phyloP scores from a whole-genome alignment of 306 rosid species.

The Boehmeria nivea region DNA sequence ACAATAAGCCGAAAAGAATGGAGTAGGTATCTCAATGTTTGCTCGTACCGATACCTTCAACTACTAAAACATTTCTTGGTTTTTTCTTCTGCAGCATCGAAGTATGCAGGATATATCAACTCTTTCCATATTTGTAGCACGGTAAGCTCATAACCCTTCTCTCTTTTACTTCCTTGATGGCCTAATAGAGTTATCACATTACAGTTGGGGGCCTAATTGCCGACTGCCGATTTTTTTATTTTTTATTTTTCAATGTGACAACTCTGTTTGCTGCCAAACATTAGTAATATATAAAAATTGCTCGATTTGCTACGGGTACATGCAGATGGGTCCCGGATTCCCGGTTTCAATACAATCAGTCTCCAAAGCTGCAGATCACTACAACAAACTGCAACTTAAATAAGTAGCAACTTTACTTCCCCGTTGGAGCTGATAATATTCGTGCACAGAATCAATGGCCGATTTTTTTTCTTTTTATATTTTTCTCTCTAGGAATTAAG shows the following conservation, averaged over 20 bases:
- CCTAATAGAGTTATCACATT: too few species aligned
- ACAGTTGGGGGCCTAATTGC: too few species aligned
- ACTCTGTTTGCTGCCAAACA: neutral
- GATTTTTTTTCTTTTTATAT: neutral
- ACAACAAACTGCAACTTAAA: constrained; percentile 55
- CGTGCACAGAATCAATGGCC: neutral
- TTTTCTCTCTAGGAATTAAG: too few species aligned
- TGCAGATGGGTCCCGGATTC: constrained; percentile 91
- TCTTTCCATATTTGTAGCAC: constrained; percentile 92
- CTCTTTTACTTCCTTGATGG: neutral
- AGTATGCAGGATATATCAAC: constrained; percentile 86
- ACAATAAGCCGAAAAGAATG: too few species aligned
- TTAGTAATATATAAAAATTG: neutral
- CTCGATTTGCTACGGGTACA: constrained; percentile 9
- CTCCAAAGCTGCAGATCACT: constrained; percentile 89
- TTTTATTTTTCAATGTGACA: neutral
- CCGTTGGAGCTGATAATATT: constrained; percentile 8
- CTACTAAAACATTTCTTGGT: neutral
- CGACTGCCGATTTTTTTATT: too few species aligned
- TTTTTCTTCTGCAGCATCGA: constrained; percentile 66
- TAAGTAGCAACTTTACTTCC: neutral
- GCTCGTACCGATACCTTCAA: too few species aligned
- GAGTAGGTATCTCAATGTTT: too few species aligned
- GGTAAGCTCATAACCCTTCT: constrained; percentile 40
- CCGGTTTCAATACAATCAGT: constrained; percentile 81